A percentile compares a stretch with the other conserved stretches of the same genome.
These are phyloP conservation scores for Leptographium flavum DNA, from an alignment of 2,329 filamentous ascomycete species.

Conservation along the genomic window DNA sequence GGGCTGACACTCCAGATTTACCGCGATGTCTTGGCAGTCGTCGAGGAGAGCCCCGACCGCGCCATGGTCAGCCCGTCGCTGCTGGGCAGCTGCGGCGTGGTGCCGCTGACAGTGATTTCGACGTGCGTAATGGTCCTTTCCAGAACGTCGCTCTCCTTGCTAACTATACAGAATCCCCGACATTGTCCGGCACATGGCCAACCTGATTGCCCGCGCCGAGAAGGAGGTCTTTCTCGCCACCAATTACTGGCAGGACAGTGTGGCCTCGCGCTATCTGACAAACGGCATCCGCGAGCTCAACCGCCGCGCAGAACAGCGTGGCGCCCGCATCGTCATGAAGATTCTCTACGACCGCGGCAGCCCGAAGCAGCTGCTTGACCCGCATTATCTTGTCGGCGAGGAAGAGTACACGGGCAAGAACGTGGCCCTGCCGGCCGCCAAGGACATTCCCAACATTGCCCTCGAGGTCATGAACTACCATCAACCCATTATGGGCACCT, in stretches of 20 bases:
- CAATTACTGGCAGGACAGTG: slow-evolving; percentile 60
- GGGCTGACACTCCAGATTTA: slow-evolving; percentile 36
- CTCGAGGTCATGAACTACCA: slow-evolving; percentile 64
- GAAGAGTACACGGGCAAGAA: slow-evolving; percentile 42
- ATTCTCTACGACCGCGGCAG: slow-evolving; percentile 63
- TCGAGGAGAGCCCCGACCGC: slow-evolving; percentile 34
- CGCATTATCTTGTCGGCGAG: slow-evolving; percentile 45
- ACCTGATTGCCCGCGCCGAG: slow-evolving; percentile 59
- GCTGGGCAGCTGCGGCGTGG: slow-evolving; percentile 40
- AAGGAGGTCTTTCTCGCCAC: slow-evolving; percentile 62
- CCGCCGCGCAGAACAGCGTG: slow-evolving; percentile 42
- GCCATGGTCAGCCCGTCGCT: slow-evolving; percentile 38
- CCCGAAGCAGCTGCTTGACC: slow-evolving; percentile 47
- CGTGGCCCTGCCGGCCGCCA: slow-evolving; percentile 44
- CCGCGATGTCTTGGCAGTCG: slow-evolving; percentile 44
- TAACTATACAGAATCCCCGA: slow-evolving; percentile 38
- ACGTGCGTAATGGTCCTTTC: slow-evolving; percentile 21
- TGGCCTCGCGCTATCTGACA: slow-evolving; percentile 52
- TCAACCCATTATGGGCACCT: slow-evolving; percentile 54
- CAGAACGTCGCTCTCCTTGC: background rate
- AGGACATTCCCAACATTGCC: slow-evolving; percentile 58
- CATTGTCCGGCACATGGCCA: slow-evolving; percentile 60
- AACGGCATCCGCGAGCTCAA: slow-evolving; percentile 58
- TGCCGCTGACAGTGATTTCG: slow-evolving; percentile 56
- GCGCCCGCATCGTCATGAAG: slow-evolving; percentile 49